Evolutionary conservation across 148 eudicot genomes (phyloP), one percentile per base, ranked within the genome.

Genomic region (Selenicereus undatus): DNA sequence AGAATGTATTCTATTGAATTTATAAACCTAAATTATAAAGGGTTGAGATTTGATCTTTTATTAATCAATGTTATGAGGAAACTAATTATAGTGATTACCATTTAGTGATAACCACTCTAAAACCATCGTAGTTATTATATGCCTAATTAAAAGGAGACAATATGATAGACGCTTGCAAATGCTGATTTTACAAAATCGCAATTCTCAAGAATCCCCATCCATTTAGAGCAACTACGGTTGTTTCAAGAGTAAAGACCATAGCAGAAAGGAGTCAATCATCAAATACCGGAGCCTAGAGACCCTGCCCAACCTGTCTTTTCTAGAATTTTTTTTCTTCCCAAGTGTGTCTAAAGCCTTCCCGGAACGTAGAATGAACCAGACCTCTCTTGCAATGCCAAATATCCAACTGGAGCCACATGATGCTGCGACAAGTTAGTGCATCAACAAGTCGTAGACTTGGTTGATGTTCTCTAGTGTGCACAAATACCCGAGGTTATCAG

Each of bases 401-500:
- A 39, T 71, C 42, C 18, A 8, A 14, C 48, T 80, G 2, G 2
- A 42, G 9, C 60, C 65, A 50, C n/a, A 24, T 4, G 45, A 24
- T 20, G 43, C 39, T 51, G 30, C 8, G 30, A 71, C 43, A 29
- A 58, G 27, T 88, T 82, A 90, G 42, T 90, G 93, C 96, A 94
- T 91, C 82, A 97, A 68, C 72, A 97, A 84, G 75, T 83, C 78
- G 74, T 92, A 97, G 8, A 91, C 95, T 26, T 91, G 90, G 30
- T 93, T 91, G 70, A 22, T 65, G 35, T 76, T 88, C 82, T 94
- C 98, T 30, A 90, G 73, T n/a, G 88, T 83, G 36, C 90, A 94
- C 13, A 87, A 72, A 71, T 83, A 97, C 14, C 98, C 99, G 74
- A 97, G 95, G 75, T 30, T 75, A 39, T 90, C 85, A 8, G 98